Percentiles rank a stretch among this genome's conserved stretches.
These are phyloP conservation scores for Vaccinium corymbosum DNA, from an alignment of 148 eudicot species.

Conservation along the genomic window DNA sequence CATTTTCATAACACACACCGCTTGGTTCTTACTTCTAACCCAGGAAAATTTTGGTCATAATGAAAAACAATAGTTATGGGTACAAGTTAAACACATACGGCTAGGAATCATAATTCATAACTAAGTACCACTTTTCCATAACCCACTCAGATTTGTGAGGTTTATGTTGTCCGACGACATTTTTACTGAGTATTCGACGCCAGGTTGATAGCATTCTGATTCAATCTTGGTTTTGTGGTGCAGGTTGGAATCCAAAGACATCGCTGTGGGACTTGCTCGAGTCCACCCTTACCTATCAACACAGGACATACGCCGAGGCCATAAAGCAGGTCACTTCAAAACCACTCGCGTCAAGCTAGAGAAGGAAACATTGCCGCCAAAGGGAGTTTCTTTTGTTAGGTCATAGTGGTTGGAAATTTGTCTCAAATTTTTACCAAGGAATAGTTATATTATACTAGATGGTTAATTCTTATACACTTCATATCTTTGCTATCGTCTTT, in stretches of 20 bases:
- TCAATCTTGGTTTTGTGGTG: background rate
- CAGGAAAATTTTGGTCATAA: background rate
- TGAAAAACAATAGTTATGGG: background rate
- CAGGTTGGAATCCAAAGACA: conserved; percentile 96
- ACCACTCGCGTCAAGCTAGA: conserved; percentile 58
- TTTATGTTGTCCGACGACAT: background rate
- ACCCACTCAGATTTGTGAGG: background rate
- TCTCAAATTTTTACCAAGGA: conserved; percentile 39
- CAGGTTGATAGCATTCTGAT: background rate
- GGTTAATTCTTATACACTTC: conserved; percentile 28
- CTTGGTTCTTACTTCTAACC: background rate
- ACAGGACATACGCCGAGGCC: conserved; percentile 95
- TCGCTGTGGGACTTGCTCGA: conserved; percentile 99
- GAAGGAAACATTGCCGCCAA: background rate
- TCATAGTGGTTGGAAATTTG: background rate
- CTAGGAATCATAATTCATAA: background rate
- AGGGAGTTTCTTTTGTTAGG: background rate
- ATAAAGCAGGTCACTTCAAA: conserved; percentile 70
- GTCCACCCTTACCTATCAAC: conserved; percentile 95
- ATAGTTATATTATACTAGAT: conserved; percentile 23
- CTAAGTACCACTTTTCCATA: background rate
- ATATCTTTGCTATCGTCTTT: conserved; percentile 18
- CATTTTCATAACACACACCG: background rate
- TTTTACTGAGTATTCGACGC: background rate
- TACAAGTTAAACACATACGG: background rate